These are phyloP conservation scores for Tillandsia fasciculata DNA, from an alignment of 176 grass and related monocot genomes.

Conservation along the genomic window DNA sequence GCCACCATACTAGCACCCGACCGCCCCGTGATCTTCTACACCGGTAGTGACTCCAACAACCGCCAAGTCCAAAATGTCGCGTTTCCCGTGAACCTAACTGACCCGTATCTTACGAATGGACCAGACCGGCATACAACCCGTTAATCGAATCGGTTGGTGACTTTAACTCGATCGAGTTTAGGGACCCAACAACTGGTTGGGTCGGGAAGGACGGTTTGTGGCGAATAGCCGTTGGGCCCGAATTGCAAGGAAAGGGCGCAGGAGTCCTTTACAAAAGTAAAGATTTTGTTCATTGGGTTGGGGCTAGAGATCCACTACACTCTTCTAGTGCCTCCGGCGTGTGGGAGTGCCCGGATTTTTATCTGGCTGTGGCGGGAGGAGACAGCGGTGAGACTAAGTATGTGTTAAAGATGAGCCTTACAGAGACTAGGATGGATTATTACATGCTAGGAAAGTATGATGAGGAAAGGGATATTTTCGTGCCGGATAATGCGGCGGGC, in stretches of 20 bases:
- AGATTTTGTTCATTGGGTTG: constrained; percentile 54
- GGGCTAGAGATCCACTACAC: constrained; percentile 39
- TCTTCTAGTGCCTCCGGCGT: constrained; percentile 41
- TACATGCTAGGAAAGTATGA: constrained; percentile 71
- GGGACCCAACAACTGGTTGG: constrained; percentile 91
- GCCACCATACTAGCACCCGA: constrained; percentile 42
- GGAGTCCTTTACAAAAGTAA: constrained; percentile 55
- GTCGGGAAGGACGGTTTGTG: constrained; percentile 52
- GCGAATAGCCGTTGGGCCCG: constrained; percentile 57
- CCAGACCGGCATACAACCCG: constrained; percentile 54
- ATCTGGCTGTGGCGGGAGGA: constrained; percentile 22
- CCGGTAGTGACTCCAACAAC: constrained; percentile 42
- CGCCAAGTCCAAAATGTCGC: constrained; percentile 70
- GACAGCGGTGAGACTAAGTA: constrained; percentile 44
- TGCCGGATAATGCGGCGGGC: constrained; percentile 41
- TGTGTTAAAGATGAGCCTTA: constrained; percentile 71
- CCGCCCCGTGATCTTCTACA: constrained; percentile 59
- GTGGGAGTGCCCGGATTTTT: constrained; percentile 87
- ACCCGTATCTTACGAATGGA: constrained; percentile 68
- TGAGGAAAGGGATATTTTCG: constrained; percentile 40
- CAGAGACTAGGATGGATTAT: constrained; percentile 30
- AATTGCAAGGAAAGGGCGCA: constrained; percentile 35
- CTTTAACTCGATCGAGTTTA: constrained; percentile 44
- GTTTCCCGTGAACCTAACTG: constrained; percentile 58
- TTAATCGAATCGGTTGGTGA: constrained; percentile 40